These are phyloP conservation scores for Geotrichum histeridarum DNA, from an alignment of 1,139 yeast genomes.

Conservation along the genomic window DNA sequence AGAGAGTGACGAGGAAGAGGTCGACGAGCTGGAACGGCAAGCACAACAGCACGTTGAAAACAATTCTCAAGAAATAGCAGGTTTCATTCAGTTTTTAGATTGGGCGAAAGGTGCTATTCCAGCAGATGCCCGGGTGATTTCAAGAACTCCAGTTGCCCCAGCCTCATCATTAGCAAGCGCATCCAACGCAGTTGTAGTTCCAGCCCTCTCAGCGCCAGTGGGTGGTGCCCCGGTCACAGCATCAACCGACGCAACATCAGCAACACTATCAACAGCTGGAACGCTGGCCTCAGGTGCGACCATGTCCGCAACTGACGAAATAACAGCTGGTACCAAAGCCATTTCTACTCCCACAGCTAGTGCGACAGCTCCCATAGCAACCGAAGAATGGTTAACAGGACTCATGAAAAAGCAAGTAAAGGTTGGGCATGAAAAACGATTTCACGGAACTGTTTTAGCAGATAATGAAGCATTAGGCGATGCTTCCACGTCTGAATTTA, in stretches of 20 bases:
- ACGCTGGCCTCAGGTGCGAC: neutral
- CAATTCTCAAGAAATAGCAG: conserved; percentile 32
- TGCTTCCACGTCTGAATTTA: conserved; percentile 18
- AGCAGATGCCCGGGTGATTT: conserved; percentile 40
- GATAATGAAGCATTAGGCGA: conserved; percentile 16
- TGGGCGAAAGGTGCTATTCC: conserved; percentile 48
- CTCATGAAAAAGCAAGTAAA: conserved; percentile 36
- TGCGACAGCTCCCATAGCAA: neutral
- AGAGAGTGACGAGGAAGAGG: conserved; percentile 2
- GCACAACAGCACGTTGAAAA: neutral
- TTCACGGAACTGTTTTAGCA: conserved; percentile 36
- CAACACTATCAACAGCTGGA: neutral
- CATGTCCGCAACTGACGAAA: neutral
- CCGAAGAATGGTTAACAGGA: conserved; percentile 35
- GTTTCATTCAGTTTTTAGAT: conserved; percentile 41
- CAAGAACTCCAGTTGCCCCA: conserved; percentile 24
- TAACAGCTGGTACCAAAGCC: neutral
- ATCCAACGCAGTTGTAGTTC: neutral
- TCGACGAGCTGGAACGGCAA: neutral
- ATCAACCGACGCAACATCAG: neutral
- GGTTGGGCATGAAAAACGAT: conserved; percentile 36
- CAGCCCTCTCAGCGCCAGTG: neutral
- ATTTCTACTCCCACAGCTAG: conserved; percentile 7
- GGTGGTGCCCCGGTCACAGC: neutral
- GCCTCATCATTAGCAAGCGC: neutral